Evolutionary conservation across 208 protist species (phyloP), one percentile per base, ranked within the genome.

Genomic region (Trypanosoma conorhini): DNA sequence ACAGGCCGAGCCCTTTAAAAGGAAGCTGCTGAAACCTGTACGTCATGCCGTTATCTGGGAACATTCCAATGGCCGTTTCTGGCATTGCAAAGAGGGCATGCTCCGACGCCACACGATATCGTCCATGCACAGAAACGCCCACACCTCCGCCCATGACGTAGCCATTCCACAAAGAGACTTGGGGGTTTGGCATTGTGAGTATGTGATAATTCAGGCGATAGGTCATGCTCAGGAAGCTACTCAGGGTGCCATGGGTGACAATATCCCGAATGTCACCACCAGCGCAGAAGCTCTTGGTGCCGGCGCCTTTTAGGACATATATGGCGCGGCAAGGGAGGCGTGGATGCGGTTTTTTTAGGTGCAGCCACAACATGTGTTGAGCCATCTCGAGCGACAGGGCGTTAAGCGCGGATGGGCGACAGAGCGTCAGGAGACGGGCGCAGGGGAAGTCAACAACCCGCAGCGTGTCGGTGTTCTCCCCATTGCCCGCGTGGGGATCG

Each of bases 131-230:
- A 13, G 88, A 92, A 24, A 95, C 19, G 33, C 92, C 92, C 10
- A 89, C 88, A 28, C 89, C 92, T 33, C 89, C 92, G 28, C 92
- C 92, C 52, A 95, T 82, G 19, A 86, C 85, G 62, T 91, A 93
- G 28, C 91, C 91, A 68, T 95, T 81, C 83, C 87, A 88, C 15
- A 96, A 67, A 46, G 89, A 83, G 22, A 95, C 85, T 38, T 95
- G 81, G 15, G 74, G 70, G 21, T 78, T 80, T 5, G 71, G 70
- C 79, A 86, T 84, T 12, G 67, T 60, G 42, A 68, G 63, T 28
- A 94, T 69, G 50, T 83, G 70, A 57, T 94, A 57, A 62, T 93
- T 81, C 15, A 97, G 57, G 75, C 87, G 79, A 51, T 93, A 94
- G 76, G 82, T 78, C 21, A 89, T 72, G 42, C 70, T 67, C 60